Conservation (phyloP, 257 asterid genomes). For the Salvia hispanica region DNA sequence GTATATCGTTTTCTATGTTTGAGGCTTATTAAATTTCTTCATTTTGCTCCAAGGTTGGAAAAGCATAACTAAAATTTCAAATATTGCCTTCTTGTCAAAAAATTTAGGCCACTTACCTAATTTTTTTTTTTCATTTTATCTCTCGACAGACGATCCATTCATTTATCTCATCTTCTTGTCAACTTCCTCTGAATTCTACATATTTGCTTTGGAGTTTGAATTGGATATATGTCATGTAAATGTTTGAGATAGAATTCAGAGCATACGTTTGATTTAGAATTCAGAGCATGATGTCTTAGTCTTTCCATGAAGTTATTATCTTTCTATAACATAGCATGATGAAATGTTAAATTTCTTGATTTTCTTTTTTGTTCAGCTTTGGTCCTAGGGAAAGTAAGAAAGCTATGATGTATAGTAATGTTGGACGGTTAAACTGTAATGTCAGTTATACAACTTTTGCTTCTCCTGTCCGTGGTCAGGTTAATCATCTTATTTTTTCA, state of each 20-base stretch:
- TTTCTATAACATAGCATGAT: conserved; percentile 15
- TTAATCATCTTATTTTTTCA: conserved; percentile 30
- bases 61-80: neutral
- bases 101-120: neutral
- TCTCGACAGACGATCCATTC: neutral
- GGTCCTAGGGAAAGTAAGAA: conserved; percentile 98
- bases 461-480: conserved; percentile 76
- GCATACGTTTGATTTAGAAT: no score
- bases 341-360: conserved; percentile 8
- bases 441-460: conserved; percentile 85
- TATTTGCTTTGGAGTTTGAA: conserved; percentile 5
- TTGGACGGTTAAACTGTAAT: conserved; percentile 86
- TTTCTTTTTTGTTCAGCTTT: conserved; percentile 50
- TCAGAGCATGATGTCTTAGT: neutral
- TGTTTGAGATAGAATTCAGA: neutral
- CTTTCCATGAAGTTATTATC: conserved; percentile 25
- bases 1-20: neutral
- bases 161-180: neutral
- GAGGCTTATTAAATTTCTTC: neutral
- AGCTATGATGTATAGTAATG: conserved; percentile 91
- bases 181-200: conserved; percentile 6
- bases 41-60: conserved; percentile 18
- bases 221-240: neutral
- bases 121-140: neutral
- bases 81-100: neutral